These are phyloP conservation scores for Helotiales sp. DNA, from an alignment of 2,329 filamentous ascomycete species.

Conservation along the genomic window DNA sequence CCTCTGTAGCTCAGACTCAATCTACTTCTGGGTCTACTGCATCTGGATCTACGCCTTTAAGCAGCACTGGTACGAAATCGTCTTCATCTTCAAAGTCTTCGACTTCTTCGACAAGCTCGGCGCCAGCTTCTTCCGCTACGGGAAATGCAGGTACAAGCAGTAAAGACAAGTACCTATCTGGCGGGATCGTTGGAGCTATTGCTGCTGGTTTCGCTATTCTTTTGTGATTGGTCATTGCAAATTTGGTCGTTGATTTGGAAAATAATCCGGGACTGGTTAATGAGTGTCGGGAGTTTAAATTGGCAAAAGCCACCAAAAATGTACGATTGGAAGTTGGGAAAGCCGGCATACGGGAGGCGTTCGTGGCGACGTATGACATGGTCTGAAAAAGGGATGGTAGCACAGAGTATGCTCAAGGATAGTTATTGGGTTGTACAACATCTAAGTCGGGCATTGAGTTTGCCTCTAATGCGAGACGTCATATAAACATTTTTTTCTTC, in stretches of 20 bases:
- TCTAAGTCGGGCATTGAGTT: too few relatives aligned
- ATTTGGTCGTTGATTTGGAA: too few relatives aligned
- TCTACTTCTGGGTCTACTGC: neutral
- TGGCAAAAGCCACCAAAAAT: neutral
- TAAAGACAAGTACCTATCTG: neutral
- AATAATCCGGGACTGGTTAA: too few relatives aligned
- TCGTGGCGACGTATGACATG: neutral
- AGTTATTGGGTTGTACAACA: too few relatives aligned
- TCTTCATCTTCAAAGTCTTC: neutral
- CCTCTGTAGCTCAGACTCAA: neutral
- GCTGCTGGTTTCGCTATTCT: constrained; percentile 16
- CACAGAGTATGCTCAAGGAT: neutral
- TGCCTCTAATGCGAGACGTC: too few relatives aligned
- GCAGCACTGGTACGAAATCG: neutral
- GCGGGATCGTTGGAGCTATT: constrained; percentile 9
- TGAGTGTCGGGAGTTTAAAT: too few relatives aligned
- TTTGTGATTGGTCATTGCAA: constrained; percentile 7
- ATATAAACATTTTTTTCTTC: too few relatives aligned
- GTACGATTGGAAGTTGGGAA: neutral
- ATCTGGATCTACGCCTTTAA: too few relatives aligned
- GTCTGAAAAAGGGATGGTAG: neutral
- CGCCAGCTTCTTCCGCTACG: neutral
- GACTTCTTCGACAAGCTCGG: neutral
- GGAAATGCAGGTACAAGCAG: neutral
- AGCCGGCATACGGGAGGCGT: neutral